phyloP scores from a whole-genome alignment of 106 monocot species.

The Agapanthus africanus region DNA sequence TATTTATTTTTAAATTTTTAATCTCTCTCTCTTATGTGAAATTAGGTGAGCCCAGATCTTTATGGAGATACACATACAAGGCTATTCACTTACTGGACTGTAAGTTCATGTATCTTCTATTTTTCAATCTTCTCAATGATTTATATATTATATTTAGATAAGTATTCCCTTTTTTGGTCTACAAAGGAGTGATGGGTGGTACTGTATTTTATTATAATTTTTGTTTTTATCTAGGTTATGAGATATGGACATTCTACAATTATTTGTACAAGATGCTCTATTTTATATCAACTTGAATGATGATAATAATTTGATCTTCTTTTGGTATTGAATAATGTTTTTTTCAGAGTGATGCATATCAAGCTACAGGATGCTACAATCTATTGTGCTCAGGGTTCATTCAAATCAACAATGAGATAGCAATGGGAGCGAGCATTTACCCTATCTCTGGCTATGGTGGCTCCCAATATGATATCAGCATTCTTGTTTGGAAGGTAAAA shows the following conservation, averaged over 20 bases:
- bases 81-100: constrained; percentile 97
- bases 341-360: constrained; percentile 76
- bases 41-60: constrained; percentile 88
- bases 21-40: no score
- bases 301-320: no score
- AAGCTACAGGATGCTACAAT: constrained; percentile 90
- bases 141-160: not conserved
- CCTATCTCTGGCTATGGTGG: constrained; percentile 56
- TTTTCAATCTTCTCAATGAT: not conserved
- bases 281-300: not conserved
- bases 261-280: constrained; percentile 5
- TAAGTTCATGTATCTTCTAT: constrained; percentile 29
- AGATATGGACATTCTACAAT: constrained; percentile 8
- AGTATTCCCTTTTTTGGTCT: no score
- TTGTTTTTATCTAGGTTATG: not conserved
- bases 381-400: constrained; percentile 85
- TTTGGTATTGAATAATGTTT: no score
- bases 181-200: not conserved
- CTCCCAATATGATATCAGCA: constrained; percentile 79
- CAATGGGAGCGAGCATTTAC: constrained; percentile 73
- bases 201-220: not conserved
- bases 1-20: no score
- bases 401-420: constrained; percentile 65
- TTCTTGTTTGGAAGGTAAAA: constrained; percentile 87
- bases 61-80: constrained; percentile 92